phyloP scores from a whole-genome alignment of 352 stramenopile genomes.

The Thalassiosira hispida region DNA sequence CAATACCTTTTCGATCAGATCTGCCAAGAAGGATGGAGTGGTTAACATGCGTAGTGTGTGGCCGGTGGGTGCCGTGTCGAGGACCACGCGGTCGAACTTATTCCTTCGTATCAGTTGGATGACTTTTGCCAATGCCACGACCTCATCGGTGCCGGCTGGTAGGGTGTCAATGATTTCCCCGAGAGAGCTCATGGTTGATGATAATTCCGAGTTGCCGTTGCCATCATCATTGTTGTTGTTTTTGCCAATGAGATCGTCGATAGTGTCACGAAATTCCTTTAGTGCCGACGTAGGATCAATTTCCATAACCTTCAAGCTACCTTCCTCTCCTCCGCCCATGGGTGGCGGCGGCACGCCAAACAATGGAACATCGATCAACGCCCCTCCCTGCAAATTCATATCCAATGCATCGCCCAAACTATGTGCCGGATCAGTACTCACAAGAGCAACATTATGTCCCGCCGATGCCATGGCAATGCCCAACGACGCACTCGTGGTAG shows the following conservation, averaged over 20 bases:
- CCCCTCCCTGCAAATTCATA: slow-evolving; percentile 82
- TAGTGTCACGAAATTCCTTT: slow-evolving; percentile 78
- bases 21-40: slow-evolving; percentile 87
- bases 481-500: slow-evolving; percentile 82
- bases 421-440: slow-evolving; percentile 90
- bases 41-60: slow-evolving; percentile 89
- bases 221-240: slow-evolving; percentile 12
- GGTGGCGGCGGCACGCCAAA: slow-evolving; percentile 49
- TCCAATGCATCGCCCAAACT: slow-evolving; percentile 88
- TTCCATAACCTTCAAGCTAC: slow-evolving; percentile 86
- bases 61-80: slow-evolving; percentile 90
- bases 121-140: slow-evolving; percentile 87
- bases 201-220: slow-evolving; percentile 43
- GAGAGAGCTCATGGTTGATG: slow-evolving; percentile 78
- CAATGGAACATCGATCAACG: slow-evolving; percentile 75
- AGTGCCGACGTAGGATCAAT: slow-evolving; percentile 85
- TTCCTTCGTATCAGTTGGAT: slow-evolving; percentile 83
- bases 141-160: slow-evolving; percentile 89
- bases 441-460: slow-evolving; percentile 82
- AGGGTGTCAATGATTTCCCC: slow-evolving; percentile 86
- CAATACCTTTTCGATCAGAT: slow-evolving; percentile 84
- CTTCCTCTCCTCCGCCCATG: slow-evolving; percentile 38
- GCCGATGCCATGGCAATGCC: slow-evolving; percentile 81
- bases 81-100: slow-evolving; percentile 85
- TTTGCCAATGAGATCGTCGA: slow-evolving; percentile 72